A percentile compares a stretch with the other conserved stretches of the same genome.
phyloP scores from a whole-genome alignment of 2,329 filamentous ascomycete genomes.

The Dactylonectria estremocensis region DNA sequence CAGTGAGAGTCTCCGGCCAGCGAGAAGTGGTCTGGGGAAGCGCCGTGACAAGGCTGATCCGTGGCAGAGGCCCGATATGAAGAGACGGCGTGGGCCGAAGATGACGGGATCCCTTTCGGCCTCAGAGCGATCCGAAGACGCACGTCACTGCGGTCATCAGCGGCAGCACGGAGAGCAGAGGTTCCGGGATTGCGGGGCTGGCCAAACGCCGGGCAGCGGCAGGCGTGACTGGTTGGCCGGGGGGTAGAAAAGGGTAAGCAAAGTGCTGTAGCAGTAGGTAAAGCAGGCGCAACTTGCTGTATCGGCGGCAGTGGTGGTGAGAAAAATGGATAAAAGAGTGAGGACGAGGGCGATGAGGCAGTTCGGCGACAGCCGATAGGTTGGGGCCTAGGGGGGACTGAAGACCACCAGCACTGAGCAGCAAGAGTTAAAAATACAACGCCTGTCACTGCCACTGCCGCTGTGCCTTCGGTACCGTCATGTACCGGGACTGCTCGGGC shows the following conservation, averaged over 20 bases:
- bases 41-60: not conserved
- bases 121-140: not conserved
- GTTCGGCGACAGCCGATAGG: slow-evolving; percentile 13
- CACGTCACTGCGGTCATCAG: slow-evolving; percentile 13
- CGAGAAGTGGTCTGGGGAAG: not conserved
- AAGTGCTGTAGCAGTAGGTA: not conserved
- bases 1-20: not conserved
- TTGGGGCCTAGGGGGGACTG: slow-evolving; percentile 15
- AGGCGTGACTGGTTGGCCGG: not conserved
- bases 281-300: not conserved
- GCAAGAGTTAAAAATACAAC: slow-evolving; percentile 18
- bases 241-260: not conserved
- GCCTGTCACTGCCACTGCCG: slow-evolving; percentile 3
- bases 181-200: slow-evolving; percentile 17
- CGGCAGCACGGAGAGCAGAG: slow-evolving; percentile 12
- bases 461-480: not conserved
- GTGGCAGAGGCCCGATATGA: not conserved
- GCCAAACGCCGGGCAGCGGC: slow-evolving; percentile 2
- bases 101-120: slow-evolving; percentile 4
- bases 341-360: slow-evolving; percentile 12
- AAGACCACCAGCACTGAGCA: not conserved
- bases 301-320: slow-evolving; percentile 11
- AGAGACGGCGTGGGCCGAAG: not conserved
- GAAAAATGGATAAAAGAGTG: slow-evolving; percentile 4
- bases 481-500: not conserved